A percentile compares a stretch with the other conserved stretches of the same genome.
Conservation (phyloP, 2,329 filamentous ascomycete genomes). For the Sporothrix protearum region DNA sequence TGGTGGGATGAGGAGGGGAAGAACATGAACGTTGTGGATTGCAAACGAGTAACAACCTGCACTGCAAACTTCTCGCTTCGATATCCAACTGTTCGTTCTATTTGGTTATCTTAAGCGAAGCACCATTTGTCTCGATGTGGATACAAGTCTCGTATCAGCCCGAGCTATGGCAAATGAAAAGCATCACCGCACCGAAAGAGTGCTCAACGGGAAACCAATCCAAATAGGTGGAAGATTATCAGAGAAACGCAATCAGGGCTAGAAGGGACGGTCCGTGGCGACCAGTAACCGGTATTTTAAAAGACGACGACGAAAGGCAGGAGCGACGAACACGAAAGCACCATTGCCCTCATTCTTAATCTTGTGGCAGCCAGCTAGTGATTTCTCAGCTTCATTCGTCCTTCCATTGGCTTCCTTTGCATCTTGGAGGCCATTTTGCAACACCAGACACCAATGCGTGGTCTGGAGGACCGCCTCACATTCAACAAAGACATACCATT, state of each 20-base stretch:
- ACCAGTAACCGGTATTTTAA: not conserved
- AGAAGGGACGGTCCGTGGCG: not conserved
- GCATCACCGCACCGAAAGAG: not conserved
- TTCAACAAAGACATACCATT: not conserved
- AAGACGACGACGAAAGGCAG: not conserved
- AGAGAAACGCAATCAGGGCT: not conserved
- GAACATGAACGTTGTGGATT: not conserved
- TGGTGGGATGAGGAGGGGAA: not conserved
- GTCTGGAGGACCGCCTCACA: not conserved
- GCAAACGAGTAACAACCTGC: not conserved
- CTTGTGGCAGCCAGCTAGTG: not conserved
- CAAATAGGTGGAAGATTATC: not conserved
- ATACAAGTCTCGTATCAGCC: not conserved
- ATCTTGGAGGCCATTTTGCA: not conserved
- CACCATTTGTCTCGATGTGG: not conserved
- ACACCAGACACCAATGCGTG: too few species aligned
- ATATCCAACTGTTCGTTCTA: not conserved
- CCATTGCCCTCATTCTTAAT: not conserved
- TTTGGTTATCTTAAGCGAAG: not conserved
- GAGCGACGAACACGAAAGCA: not conserved
- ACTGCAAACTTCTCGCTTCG: not conserved
- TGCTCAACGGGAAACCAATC: not conserved
- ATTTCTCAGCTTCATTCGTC: not conserved
- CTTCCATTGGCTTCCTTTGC: not conserved
- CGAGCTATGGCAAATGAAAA: not conserved